A percentile compares a stretch with the other conserved stretches of the same genome.
Conservation (phyloP, 257 asterid genomes). For the Ehretia macrophylla region DNA sequence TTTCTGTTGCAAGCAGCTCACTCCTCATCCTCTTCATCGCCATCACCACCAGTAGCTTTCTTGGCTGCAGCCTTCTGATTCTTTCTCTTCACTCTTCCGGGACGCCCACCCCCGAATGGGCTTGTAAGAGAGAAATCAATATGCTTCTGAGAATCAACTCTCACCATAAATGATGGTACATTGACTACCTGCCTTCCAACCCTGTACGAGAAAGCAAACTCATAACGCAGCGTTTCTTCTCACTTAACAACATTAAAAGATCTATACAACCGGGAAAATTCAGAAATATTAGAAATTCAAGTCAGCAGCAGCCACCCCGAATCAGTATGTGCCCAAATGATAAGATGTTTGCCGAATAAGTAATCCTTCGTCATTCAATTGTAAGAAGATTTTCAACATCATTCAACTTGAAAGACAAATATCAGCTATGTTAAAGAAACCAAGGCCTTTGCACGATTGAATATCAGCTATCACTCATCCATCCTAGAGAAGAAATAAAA, state of each 20-base stretch:
- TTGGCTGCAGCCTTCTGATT: slow-evolving; percentile 1
- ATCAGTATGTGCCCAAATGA: not conserved
- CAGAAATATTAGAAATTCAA: not conserved
- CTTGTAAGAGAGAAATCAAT: slow-evolving; percentile 40
- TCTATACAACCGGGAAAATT: not conserved
- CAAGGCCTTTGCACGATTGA: too few species aligned
- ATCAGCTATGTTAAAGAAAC: too few species aligned
- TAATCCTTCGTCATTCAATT: too few species aligned
- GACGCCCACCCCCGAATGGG: slow-evolving; percentile 46
- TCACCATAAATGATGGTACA: slow-evolving; percentile 44
- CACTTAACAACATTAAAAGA: not conserved
- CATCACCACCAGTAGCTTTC: slow-evolving; percentile 1
- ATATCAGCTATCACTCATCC: too few species aligned
- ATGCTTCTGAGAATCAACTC: slow-evolving; percentile 42
- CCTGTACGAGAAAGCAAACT: slow-evolving; percentile 14
- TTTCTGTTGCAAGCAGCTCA: not conserved
- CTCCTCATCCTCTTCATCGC: slow-evolving; percentile 2
- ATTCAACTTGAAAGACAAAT: too few species aligned
- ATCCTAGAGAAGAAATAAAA: too few species aligned
- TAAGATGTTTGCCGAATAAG: too few species aligned
- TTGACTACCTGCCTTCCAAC: slow-evolving; percentile 48
- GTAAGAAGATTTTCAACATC: too few species aligned
- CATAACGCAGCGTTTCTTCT: not conserved
- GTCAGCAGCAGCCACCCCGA: too few species aligned
- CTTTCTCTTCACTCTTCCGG: slow-evolving; percentile 16